These are phyloP conservation scores for Didymosphaeria variabile DNA, from an alignment of 2,329 filamentous ascomycete genomes.

Conservation along the genomic window DNA sequence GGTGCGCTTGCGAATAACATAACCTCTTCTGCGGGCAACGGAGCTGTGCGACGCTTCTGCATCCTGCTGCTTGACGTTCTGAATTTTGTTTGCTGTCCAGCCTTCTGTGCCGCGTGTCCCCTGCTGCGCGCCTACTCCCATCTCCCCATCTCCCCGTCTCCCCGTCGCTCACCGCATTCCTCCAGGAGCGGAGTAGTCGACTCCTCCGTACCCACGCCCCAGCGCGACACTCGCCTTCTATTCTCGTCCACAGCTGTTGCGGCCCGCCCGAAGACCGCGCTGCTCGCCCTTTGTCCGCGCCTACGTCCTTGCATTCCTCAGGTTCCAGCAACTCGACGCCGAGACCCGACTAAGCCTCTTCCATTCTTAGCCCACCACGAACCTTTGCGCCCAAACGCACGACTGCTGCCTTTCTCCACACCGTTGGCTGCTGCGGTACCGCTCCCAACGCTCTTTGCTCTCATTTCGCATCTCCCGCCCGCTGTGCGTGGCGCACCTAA, in stretches of 20 bases:
- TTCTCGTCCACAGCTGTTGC: conserved; percentile 8
- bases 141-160: neutral
- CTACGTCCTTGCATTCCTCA: conserved; percentile 28
- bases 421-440: conserved; percentile 27
- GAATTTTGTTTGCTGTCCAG: conserved; percentile 5
- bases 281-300: conserved; percentile 15
- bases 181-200: neutral
- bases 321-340: conserved; percentile 24
- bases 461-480: conserved; percentile 37
- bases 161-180: neutral
- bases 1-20: conserved; percentile 8
- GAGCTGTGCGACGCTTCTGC: conserved; percentile 18
- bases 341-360: conserved; percentile 33
- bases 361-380: conserved; percentile 23
- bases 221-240: conserved; percentile 5
- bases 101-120: conserved; percentile 5
- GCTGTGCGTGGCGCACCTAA: conserved; percentile 33
- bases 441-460: conserved; percentile 35
- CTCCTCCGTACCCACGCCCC: conserved; percentile 1
- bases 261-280: conserved; percentile 11
- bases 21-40: conserved; percentile 12
- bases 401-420: conserved; percentile 40
- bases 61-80: conserved; percentile 13
- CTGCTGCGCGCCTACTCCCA: too few species aligned
- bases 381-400: conserved; percentile 31